Evolutionary conservation across 2,329 filamentous ascomycete species (phyloP).

Genomic region (Cordyceps fumosorosea): DNA sequence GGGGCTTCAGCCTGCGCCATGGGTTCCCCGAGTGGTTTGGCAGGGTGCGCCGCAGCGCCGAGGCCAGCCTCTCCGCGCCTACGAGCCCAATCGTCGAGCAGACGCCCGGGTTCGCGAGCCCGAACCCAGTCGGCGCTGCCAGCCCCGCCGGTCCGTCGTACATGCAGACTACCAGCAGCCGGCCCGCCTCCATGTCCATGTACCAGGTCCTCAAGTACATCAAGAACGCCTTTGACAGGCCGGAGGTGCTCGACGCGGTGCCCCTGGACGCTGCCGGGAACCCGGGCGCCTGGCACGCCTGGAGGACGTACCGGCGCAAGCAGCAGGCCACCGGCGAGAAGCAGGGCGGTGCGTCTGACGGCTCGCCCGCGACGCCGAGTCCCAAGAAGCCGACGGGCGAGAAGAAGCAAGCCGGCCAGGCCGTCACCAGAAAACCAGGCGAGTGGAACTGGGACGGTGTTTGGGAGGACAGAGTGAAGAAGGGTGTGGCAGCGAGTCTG

Average conservation of each 20-base stretch:
- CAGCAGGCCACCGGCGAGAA: constrained; percentile 20
- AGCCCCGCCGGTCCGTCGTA: neutral
- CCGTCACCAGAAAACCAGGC: constrained; percentile 51
- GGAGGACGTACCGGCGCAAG: constrained; percentile 61
- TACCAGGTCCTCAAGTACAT: constrained; percentile 75
- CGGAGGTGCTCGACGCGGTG: constrained; percentile 67
- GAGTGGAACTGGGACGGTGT: constrained; percentile 99
- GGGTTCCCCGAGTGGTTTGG: constrained; percentile 89
- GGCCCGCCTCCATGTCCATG: constrained; percentile 35
- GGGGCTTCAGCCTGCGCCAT: constrained; percentile 83
- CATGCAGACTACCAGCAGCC: constrained; percentile 8
- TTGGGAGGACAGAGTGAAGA: constrained; percentile 84
- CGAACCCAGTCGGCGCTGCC: neutral
- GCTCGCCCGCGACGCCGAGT: constrained; percentile 1
- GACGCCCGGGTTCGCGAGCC: neutral
- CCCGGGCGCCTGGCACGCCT: constrained; percentile 88
- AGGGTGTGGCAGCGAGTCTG: constrained; percentile 67
- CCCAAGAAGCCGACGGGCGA: constrained; percentile 7
- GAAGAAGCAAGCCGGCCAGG: neutral
- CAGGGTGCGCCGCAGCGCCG: constrained; percentile 39
- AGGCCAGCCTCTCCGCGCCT: constrained; percentile 15
- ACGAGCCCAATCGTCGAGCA: neutral
- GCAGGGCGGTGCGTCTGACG: neutral
- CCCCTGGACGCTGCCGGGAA: constrained; percentile 81
- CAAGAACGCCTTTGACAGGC: constrained; percentile 72